Conservation (phyloP, 805 yeast genomes). For the Kodamaea neixiangensis region DNA sequence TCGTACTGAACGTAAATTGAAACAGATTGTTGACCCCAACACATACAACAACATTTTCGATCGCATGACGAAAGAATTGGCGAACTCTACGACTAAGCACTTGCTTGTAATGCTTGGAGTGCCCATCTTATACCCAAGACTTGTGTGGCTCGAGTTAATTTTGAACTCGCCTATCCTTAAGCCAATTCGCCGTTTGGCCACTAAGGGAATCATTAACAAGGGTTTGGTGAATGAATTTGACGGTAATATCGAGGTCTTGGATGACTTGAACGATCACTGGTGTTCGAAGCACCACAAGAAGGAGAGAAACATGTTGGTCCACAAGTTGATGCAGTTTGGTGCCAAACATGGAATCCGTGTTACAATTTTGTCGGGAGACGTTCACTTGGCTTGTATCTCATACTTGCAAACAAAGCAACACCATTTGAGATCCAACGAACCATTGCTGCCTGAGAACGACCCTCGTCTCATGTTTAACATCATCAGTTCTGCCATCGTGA, state of each 20-base stretch:
- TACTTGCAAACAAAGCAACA: constrained; percentile 63
- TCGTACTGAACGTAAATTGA: constrained; percentile 80
- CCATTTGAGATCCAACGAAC: constrained; percentile 39
- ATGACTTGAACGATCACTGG: constrained; percentile 97
- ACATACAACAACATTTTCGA: constrained; percentile 65
- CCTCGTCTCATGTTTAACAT: constrained; percentile 79
- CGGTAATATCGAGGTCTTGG: constrained; percentile 87
- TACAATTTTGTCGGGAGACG: constrained; percentile 90
- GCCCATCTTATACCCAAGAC: constrained; percentile 91
- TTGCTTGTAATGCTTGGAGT: constrained; percentile 84
- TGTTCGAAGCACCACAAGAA: constrained; percentile 82
- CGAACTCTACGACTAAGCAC: constrained; percentile 65
- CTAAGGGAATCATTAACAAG: constrained; percentile 57
- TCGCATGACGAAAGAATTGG: constrained; percentile 59
- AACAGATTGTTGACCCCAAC: constrained; percentile 51
- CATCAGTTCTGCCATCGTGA: constrained; percentile 86
- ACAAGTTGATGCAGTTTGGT: constrained; percentile 65
- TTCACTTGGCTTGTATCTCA: constrained; percentile 85
- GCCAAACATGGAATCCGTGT: constrained; percentile 64
- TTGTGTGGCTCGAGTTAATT: constrained; percentile 85
- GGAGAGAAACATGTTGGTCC: constrained; percentile 76
- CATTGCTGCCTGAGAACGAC: constrained; percentile 59
- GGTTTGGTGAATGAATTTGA: constrained; percentile 91
- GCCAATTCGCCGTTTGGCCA: constrained; percentile 63
- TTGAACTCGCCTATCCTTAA: constrained; percentile 58